These are phyloP conservation scores for Nicotiana paniculata DNA, from an alignment of 257 asterid genomes.

Conservation along the genomic window DNA sequence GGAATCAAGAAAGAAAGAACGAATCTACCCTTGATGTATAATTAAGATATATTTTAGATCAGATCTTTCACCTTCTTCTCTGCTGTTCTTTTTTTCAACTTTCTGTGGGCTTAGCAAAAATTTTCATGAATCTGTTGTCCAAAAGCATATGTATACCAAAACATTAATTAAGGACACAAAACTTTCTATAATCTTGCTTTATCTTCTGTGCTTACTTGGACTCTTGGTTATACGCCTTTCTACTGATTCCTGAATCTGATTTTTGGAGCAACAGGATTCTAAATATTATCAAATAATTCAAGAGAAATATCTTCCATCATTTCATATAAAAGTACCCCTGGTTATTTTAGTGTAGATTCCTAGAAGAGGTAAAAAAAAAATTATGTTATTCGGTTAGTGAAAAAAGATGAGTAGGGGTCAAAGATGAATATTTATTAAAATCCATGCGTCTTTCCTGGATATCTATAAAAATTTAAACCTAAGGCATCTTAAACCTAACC, in stretches of 20 bases:
- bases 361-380: not conserved
- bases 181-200: not conserved
- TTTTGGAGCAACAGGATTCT: not conserved
- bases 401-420: not conserved
- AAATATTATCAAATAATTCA: not conserved
- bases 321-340: too few relatives aligned
- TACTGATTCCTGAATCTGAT: not conserved
- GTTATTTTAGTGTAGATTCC: not conserved
- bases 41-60: not conserved
- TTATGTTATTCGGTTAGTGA: not conserved
- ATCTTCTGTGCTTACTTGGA: conserved; percentile 3
- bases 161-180: not conserved
- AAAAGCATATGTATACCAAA: conserved; percentile 2
- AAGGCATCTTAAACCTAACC: conserved; percentile 18
- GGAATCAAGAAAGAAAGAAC: not conserved
- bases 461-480: not conserved
- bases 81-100: not conserved
- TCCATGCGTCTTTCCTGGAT: not conserved
- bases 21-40: not conserved
- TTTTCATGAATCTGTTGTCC: not conserved
- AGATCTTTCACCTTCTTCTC: not conserved
- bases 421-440: not conserved
- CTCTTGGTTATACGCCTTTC: conserved; percentile 5
- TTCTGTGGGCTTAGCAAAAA: not conserved
- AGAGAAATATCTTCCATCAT: not conserved